A percentile compares a stretch with the other conserved stretches of the same genome.
Evolutionary conservation across 2,329 filamentous ascomycete species (phyloP).

Genomic region (Fusarium longipes): DNA sequence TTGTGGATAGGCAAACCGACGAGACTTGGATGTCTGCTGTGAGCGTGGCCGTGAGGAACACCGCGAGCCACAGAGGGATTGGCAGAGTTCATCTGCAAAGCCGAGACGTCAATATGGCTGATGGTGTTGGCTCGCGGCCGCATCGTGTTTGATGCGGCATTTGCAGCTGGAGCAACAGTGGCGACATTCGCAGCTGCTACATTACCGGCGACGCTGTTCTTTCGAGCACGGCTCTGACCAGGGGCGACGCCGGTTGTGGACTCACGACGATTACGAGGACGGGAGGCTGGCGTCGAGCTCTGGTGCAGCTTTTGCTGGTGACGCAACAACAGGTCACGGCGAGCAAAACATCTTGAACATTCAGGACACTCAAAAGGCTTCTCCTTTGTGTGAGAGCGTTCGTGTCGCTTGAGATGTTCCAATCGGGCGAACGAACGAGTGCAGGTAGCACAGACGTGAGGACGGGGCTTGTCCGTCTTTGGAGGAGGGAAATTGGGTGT

Average conservation of each 20-base stretch:
- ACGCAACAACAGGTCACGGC: conserved; percentile 88
- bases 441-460: conserved; percentile 93
- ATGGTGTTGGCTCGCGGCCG: conserved; percentile 95
- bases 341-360: conserved; percentile 93
- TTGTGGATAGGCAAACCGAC: conserved; percentile 71
- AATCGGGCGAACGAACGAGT: conserved; percentile 91
- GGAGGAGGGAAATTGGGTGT: conserved; percentile 74
- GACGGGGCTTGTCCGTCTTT: conserved; percentile 97
- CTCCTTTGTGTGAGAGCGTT: conserved; percentile 97
- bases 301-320: conserved; percentile 99
- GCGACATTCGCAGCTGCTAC: conserved; percentile 58
- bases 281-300: conserved; percentile 86
- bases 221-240: conserved; percentile 80
- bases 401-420: conserved; percentile 96
- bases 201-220: conserved; percentile 84
- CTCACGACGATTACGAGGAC: conserved; percentile 88
- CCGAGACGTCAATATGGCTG: conserved; percentile 85
- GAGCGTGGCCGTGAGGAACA: conserved; percentile 66
- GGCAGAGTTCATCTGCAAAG: conserved; percentile 75
- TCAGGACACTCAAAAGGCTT: conserved; percentile 98
- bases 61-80: conserved; percentile 64
- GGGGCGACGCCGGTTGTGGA: conserved; percentile 80
- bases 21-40: conserved; percentile 80
- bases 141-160: conserved; percentile 69
- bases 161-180: conserved; percentile 55